Conservation (phyloP, 495 filamentous ascomycete genomes). For the Tetracladium marchalianum region DNA sequence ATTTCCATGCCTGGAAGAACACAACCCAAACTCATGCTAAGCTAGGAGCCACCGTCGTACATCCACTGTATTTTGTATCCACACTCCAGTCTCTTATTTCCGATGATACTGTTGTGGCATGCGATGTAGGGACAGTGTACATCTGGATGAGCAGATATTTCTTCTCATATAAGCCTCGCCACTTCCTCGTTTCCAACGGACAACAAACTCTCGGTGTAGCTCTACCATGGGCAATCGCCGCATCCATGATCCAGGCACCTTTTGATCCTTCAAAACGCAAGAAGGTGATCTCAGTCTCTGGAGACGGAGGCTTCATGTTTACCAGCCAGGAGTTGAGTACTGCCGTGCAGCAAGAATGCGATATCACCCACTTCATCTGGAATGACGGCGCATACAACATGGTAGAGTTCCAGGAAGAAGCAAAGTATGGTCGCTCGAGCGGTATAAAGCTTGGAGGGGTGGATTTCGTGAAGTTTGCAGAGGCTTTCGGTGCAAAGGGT, state of each 20-base stretch:
- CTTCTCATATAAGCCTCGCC: slow-evolving; percentile 26
- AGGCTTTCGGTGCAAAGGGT: slow-evolving; percentile 28
- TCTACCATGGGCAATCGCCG: slow-evolving; percentile 31
- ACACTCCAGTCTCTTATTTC: slow-evolving; percentile 22
- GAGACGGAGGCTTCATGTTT: slow-evolving; percentile 33
- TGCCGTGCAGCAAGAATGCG: slow-evolving; percentile 28
- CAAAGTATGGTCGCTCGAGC: slow-evolving; percentile 26
- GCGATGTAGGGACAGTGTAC: slow-evolving; percentile 30
- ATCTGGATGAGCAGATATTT: slow-evolving; percentile 32
- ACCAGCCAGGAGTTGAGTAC: slow-evolving; percentile 20
- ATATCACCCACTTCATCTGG: slow-evolving; percentile 33
- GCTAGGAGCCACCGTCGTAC: slow-evolving; percentile 20
- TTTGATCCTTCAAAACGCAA: slow-evolving; percentile 14
- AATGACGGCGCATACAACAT: slow-evolving; percentile 32
- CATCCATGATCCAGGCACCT: slow-evolving; percentile 22
- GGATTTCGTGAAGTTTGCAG: slow-evolving; percentile 27
- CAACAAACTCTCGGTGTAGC: slow-evolving; percentile 32
- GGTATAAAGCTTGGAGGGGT: slow-evolving; percentile 27
- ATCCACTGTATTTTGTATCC: slow-evolving; percentile 27
- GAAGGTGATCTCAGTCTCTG: slow-evolving; percentile 22
- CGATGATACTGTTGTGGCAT: slow-evolving; percentile 21
- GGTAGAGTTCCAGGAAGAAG: slow-evolving; percentile 32
- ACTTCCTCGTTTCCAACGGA: slow-evolving; percentile 27
- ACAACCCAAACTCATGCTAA: slow-evolving; percentile 15
- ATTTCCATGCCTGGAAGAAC: slow-evolving; percentile 5